Evolutionary conservation across 371 early-diverging fungal genomes (phyloP), one percentile per base, ranked within the genome.

Genomic region (Mortierella sp.): DNA sequence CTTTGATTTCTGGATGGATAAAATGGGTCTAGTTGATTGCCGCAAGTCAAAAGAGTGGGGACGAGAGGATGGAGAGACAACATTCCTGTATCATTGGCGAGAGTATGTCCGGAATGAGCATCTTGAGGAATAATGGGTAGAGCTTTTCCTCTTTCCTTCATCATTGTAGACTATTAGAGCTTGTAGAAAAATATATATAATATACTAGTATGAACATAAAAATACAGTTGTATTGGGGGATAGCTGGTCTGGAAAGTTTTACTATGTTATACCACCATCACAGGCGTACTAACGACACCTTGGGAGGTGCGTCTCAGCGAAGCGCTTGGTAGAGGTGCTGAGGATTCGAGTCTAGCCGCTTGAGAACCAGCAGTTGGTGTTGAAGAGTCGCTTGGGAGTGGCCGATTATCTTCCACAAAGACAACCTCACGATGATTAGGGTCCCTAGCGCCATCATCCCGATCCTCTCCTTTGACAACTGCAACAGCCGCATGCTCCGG

Each of bases 1-100:
- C 29, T 74, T 79, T 49, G 80, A 79, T 56, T 74, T 70, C 37
- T 79, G 80, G 80, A 79, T 79, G 80, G 75, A 79, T 15, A 53
- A 70, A 40, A 66, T 79, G 70, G 80, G 68, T 12, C 26, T 79
- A 28, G 75, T 79, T 17, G 80, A 79, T 26, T 73, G 74, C 22
- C 70, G 80, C 3, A 15, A 66, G 31, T 63, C 66, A 10, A 66
- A 63, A 40, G 75, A 79, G 45, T 79, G 74, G 74, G 80, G 80
- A 28, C 70, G 80, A 19, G 80, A 79, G 61, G 80, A 79, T 64
- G 80, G 80, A 19, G 80, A 79, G 59, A 79, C 74, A 13, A 64
- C 37, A 37, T 79, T 79, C 29, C 23, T 74, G 56, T 79, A 79
- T 60, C 80, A 79, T 56, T 79, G 80, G 80, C 66, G 80, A 7